Conservation (phyloP, 2,329 filamentous ascomycete genomes). For the Camillea tinctor region DNA sequence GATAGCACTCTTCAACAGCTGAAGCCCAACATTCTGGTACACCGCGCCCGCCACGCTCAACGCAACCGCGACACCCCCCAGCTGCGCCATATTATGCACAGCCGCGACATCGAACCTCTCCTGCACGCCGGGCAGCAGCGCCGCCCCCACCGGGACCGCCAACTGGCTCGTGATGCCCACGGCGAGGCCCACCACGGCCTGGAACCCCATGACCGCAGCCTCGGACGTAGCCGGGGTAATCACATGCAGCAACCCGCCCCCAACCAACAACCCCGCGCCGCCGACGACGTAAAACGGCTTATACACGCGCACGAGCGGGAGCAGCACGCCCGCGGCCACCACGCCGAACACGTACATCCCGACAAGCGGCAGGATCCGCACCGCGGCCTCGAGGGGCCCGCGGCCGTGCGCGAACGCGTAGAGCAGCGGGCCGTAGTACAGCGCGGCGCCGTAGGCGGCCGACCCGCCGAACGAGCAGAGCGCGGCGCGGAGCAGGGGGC, state of each 20-base stretch:
- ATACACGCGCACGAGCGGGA: conserved; percentile 40
- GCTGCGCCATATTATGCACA: conserved; percentile 35
- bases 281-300: conserved; percentile 32
- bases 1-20: conserved; percentile 19
- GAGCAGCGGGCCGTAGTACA: conserved; percentile 53
- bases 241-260: conserved; percentile 27
- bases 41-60: conserved; percentile 30
- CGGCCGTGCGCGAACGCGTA: conserved; percentile 49
- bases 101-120: conserved; percentile 30
- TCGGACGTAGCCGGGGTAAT: conserved; percentile 25
- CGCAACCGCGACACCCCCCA: conserved; percentile 28
- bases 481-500: conserved; percentile 42
- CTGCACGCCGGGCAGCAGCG: conserved; percentile 25
- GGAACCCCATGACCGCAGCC: conserved; percentile 31
- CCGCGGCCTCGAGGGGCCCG: conserved; percentile 37
- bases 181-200: conserved; percentile 32
- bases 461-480: conserved; percentile 35
- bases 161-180: conserved; percentile 34
- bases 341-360: conserved; percentile 18
- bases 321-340: conserved; percentile 32
- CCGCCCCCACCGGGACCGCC: conserved; percentile 30
- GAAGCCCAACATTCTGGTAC: conserved; percentile 33
- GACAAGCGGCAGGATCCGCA: conserved; percentile 39
- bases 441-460: conserved; percentile 35
- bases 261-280: conserved; percentile 26